Evolutionary conservation across 2,329 filamentous ascomycete genomes (phyloP), one percentile per base, ranked within the genome.

Genomic region (Acrocalymma vagum): DNA sequence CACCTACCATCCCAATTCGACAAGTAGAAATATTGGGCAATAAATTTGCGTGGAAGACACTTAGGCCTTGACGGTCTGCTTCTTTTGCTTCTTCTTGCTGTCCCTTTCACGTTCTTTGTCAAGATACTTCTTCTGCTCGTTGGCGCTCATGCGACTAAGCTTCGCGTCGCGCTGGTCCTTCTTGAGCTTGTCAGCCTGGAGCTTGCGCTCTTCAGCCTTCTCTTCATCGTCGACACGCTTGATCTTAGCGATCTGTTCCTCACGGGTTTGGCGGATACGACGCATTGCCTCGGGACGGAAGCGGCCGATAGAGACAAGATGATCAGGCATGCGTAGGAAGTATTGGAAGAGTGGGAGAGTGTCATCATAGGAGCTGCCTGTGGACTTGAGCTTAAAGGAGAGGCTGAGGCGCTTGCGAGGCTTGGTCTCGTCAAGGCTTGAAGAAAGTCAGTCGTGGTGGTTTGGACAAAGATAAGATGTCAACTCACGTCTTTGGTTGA

Each of bases 31-130:
- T n/a, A n/a, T n/a, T n/a, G n/a, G n/a, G n/a, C n/a, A n/a, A n/a
- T n/a, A n/a, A n/a, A n/a, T n/a, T n/a, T n/a, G n/a, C n/a, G n/a
- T n/a, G n/a, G n/a, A n/a, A n/a, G n/a, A n/a, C n/a, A n/a, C 36
- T 33, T 61, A 65, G 8, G 57, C 78, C 62, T 76, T 78, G 55
- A 78, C 74, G 18, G 78, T 81, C 70, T 78, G 76, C 73, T 78
- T 85, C 78, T 87, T 88, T 71, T 80, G 76, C 39, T 73, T 75
- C 69, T 80, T 85, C 65, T 85, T 87, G 51, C 94, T 79, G 66
- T 92, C 85, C 55, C 86, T 84, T 61, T 96, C 93, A 38, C 92
- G 83, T 81, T 97, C 95, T 62, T 88, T 84, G 76, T 96, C 96
- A 73, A 79, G 49, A 48, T 74, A 78, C 64, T 78, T 79, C 55